Conservation (phyloP, 805 yeast genomes). For the Metschnikowia shivogae region DNA sequence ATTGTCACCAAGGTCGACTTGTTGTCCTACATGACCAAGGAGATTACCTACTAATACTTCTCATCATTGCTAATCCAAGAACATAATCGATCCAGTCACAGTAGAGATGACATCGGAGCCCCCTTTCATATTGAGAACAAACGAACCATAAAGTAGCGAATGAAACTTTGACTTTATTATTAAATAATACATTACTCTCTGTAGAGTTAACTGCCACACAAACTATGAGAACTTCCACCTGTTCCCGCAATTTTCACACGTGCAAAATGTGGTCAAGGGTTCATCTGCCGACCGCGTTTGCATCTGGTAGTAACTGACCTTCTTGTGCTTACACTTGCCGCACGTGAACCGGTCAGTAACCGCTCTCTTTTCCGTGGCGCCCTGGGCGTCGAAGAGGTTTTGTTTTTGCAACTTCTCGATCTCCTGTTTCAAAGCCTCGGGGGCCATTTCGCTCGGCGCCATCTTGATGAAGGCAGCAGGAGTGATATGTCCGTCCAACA, state of each 20-base stretch:
- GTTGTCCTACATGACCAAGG: constrained; percentile 49
- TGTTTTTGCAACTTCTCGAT: constrained; percentile 81
- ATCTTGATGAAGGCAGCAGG: constrained; percentile 68
- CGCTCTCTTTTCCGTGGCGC: constrained; percentile 93
- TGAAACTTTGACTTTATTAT: no score
- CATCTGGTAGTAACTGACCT: constrained; percentile 94
- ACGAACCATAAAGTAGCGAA: no score
- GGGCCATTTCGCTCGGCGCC: constrained; percentile 95
- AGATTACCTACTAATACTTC: constrained; percentile 14
- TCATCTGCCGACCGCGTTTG: constrained; percentile 99
- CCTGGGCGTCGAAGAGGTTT: constrained; percentile 93
- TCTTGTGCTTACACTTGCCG: constrained; percentile 96
- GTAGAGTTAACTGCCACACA: not conserved
- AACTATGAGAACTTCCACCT: constrained; percentile 90
- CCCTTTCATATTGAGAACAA: no score
- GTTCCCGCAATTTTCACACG: constrained; percentile 96
- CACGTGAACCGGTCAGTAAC: constrained; percentile 95
- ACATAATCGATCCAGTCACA: no score
- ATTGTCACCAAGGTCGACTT: constrained; percentile 86
- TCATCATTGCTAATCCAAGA: not conserved
- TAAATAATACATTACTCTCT: no score
- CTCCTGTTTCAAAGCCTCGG: constrained; percentile 82
- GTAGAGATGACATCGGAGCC: no score
- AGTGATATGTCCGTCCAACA: constrained; percentile 61
- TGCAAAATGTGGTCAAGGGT: constrained; percentile 96